Evolutionary conservation across 2,329 filamentous ascomycete species (phyloP), one percentile per base, ranked within the genome.

Genomic region (Malbranchea zuffiana): DNA sequence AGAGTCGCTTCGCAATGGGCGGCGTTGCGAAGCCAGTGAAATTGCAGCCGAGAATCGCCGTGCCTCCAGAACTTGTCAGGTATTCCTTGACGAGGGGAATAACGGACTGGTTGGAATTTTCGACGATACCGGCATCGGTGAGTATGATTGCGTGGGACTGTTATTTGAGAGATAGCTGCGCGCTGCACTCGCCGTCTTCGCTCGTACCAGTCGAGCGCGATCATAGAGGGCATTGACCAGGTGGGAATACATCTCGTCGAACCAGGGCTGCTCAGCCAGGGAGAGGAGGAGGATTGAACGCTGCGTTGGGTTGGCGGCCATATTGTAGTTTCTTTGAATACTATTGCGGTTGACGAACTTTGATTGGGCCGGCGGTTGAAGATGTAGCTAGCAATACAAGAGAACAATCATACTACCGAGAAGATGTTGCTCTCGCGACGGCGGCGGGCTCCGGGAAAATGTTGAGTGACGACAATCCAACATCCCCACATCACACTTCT

Each of bases 101-200:
- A 3, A 54, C 45, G 6, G 17, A n/a, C 5, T 30, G 31, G n/a
- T n/a, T 45, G 11, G 38, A 31, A 7, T 16, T 3, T 5, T 45
- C 8, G 3, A 41, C 43, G 13, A 56, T 36, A 11, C 47, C 51
- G 24, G 46, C 37, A 25, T 55, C 51, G 4, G 51, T 53, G 35
- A 47, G 40, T 5, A 57, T 20, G 18, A 56, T 47, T 8, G 44
- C 46, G 15, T 15, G 11, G 36, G 36, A 8, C 20, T 11, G 24
- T 38, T 32, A 23, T 27, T 26, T 5, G 16, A 7, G 7, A 33
- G n/a, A 24, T 32, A 38, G 15, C 23, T 32, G 23, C 32, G 21
- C 15, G 36, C 36, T 11, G 28, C 11, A 6, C 18, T 4, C 4
- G 21, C 5, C 4, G 20, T 38, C 6, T 24, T 13, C 5, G 36